Percentiles rank a stretch among this genome's conserved stretches.
phyloP scores from a whole-genome alignment of 2,329 filamentous ascomycete species.

The Ceratocystis diversiconidia region DNA sequence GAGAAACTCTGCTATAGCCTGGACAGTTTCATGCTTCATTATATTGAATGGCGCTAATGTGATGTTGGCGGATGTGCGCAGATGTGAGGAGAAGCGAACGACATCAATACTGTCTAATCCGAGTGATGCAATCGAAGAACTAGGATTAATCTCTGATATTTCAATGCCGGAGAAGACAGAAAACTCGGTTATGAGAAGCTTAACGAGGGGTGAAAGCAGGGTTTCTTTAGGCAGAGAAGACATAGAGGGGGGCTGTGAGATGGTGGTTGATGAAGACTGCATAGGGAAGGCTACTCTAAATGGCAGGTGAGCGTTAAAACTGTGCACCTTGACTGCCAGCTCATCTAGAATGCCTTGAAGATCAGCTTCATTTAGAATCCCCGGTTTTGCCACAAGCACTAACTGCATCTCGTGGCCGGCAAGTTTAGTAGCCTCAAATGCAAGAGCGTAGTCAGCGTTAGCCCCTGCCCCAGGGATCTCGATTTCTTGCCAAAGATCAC shows the following conservation, averaged over 20 bases:
- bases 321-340: background rate
- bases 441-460: conserved; percentile 54
- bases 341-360: background rate
- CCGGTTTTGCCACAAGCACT: conserved; percentile 44
- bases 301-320: background rate
- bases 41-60: conserved; percentile 58
- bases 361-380: conserved; percentile 20
- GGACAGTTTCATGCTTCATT: conserved; percentile 56
- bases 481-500: conserved; percentile 38
- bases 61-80: conserved; percentile 43
- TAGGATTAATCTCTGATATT: conserved; percentile 36
- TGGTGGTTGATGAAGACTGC: background rate
- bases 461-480: conserved; percentile 32
- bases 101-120: conserved; percentile 86
- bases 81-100: conserved; percentile 64
- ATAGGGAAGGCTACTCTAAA: background rate
- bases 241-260: background rate
- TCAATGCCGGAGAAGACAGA: conserved; percentile 40
- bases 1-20: conserved; percentile 34
- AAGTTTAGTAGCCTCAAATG: conserved; percentile 55
- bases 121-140: conserved; percentile 60
- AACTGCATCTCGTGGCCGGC: conserved; percentile 35
- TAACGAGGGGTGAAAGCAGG: background rate
- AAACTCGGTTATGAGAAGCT: background rate
- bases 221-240: background rate